Evolutionary conservation across 2,329 filamentous ascomycete genomes (phyloP), one percentile per base, ranked within the genome.

Genomic region (Ascochyta koolunga): DNA sequence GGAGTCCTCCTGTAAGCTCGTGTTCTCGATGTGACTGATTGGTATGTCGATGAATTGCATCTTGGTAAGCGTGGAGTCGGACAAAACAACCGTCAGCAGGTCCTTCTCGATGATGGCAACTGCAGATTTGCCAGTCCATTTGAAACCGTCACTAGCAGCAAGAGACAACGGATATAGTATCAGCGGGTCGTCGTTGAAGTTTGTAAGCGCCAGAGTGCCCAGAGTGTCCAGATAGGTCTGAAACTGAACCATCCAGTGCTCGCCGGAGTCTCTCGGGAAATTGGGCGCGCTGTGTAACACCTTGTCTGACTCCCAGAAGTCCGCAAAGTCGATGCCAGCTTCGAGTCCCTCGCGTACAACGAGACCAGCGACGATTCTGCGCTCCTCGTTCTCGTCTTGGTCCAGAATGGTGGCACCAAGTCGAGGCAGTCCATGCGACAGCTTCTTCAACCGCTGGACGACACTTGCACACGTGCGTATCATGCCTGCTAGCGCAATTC

Each of bases 21-120:
- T 50, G 9, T 50, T 42, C 13, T 53, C 18, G 32, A 74, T 65
- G 22, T 65, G 59, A 11, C 38, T 24, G 18, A 71, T 27, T 7
- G 70, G 67, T 24, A 75, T 56, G 24, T 73, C 70, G 11, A 74
- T 39, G 43, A 70, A 71, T 1, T 51, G 39, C 10, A 67, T 47
- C 1, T 62, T 33, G 44, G 52, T 50, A 8, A 64, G 50, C 19
- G 49, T n/a, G 9, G 25, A 27, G 24, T 67, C 57, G 15, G 65
- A 54, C 5, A 56, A 44, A 7, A 72, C 44, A 25, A 73, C 42
- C 7, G 67, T 68, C 39, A 73, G 33, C 5, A 48, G 27, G 11
- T 58, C 53, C 13, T 41, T 45, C 48, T 71, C 62, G 2, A 68
- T 36, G 4, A 69, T 35, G 9, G 59, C 54, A 18, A 65, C 19